These are phyloP conservation scores for Cyberlindnera subsufficiens DNA, from an alignment of 805 yeast genomes.

Conservation along the genomic window DNA sequence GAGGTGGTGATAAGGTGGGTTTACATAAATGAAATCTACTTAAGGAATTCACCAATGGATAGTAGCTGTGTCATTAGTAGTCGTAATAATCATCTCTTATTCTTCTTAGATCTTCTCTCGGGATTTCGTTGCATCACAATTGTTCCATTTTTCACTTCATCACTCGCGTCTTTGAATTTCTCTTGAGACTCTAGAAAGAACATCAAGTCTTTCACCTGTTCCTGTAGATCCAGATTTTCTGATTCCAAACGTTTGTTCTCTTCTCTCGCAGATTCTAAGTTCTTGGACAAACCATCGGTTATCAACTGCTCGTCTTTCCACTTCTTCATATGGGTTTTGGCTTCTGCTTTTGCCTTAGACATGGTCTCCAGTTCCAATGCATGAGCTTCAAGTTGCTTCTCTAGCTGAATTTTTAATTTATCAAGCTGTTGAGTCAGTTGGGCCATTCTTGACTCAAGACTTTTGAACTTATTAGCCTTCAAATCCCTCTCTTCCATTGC, in stretches of 20 bases:
- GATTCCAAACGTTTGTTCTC: slow-evolving; percentile 29
- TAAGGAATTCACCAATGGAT: not conserved
- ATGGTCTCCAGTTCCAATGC: too few relatives aligned
- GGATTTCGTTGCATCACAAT: slow-evolving; percentile 34
- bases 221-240: slow-evolving; percentile 45
- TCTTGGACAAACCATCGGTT: slow-evolving; percentile 34
- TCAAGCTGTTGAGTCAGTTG: not conserved
- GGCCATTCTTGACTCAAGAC: not conserved
- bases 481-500: not conserved
- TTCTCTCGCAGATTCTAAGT: slow-evolving; percentile 30
- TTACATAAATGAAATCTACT: not conserved
- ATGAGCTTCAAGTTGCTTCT: slow-evolving; percentile 8
- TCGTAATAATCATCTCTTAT: not conserved
- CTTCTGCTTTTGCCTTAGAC: slow-evolving; percentile 2
- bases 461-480: not conserved
- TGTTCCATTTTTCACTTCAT: slow-evolving; percentile 69
- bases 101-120: not conserved
- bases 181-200: slow-evolving; percentile 69
- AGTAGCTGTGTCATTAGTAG: not conserved
- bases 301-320: slow-evolving; percentile 43
- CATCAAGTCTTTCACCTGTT: slow-evolving; percentile 74
- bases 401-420: not conserved
- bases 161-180: slow-evolving; percentile 64
- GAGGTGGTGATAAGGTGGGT: not conserved
- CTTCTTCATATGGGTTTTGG: slow-evolving; percentile 24